Evolutionary conservation across 345 rosid genomes (phyloP).

Genomic region (Luvunga scandens): DNA sequence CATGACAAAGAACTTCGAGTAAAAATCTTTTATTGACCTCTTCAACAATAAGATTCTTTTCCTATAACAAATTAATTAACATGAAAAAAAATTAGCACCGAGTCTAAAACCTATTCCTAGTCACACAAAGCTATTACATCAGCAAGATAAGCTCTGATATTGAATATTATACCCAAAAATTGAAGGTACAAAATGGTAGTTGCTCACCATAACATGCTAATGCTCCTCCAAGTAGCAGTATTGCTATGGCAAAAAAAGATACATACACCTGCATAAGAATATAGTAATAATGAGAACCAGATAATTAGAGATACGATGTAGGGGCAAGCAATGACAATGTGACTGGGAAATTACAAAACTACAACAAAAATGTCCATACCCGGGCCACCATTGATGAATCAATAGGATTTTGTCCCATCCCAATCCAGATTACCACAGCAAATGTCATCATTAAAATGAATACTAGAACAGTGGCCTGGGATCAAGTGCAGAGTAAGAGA

Average conservation of each 20-base stretch:
- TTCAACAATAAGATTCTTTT: neutral
- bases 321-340: neutral
- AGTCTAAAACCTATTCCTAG: neutral
- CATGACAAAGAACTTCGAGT: neutral
- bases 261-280: conserved; percentile 47
- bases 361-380: conserved; percentile 35
- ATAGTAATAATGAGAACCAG: conserved; percentile 4
- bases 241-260: conserved; percentile 38
- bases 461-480: conserved; percentile 44
- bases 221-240: conserved; percentile 51
- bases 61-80: neutral
- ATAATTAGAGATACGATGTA: neutral
- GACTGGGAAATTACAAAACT: conserved; percentile 11
- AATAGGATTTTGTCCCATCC: conserved; percentile 37
- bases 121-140: neutral
- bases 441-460: conserved; percentile 45
- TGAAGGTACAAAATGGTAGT: neutral
- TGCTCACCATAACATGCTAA: conserved; percentile 61
- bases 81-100: neutral
- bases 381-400: conserved; percentile 44
- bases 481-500: conserved; percentile 1
- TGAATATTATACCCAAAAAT: neutral
- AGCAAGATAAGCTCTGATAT: neutral
- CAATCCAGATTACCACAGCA: conserved; percentile 57
- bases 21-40: neutral